Evolutionary conservation across 768 basidiomycete species (phyloP).

Genomic region (Suillus discolor): DNA sequence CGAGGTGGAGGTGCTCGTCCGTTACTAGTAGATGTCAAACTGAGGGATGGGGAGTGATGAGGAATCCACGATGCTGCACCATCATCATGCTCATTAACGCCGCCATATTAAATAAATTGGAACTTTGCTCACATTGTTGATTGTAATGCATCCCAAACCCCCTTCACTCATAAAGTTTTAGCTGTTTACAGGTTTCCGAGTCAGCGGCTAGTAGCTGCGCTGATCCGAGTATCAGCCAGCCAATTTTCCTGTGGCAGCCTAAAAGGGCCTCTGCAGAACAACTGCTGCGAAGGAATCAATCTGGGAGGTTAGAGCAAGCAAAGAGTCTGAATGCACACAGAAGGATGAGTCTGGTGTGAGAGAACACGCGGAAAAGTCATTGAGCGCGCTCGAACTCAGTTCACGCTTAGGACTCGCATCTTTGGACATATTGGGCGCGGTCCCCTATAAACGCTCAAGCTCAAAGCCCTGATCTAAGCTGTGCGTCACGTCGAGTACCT

Average conservation of each 20-base stretch:
- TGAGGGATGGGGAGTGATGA: slow-evolving; percentile 24
- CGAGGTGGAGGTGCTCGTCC: slow-evolving; percentile 16
- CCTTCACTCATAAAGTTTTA: not conserved
- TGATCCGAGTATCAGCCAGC: not conserved
- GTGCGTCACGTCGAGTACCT: not conserved
- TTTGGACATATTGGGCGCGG: not conserved
- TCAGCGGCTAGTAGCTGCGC: not conserved
- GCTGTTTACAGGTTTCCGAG: not conserved
- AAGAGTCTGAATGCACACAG: too few species aligned
- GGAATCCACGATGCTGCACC: slow-evolving; percentile 22
- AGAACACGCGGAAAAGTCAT: slow-evolving; percentile 7
- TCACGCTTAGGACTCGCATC: slow-evolving; percentile 3
- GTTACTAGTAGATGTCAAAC: slow-evolving; percentile 13
- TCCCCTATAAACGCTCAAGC: slow-evolving; percentile 3
- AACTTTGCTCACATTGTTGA: slow-evolving; percentile 26
- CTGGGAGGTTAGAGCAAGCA: not conserved
- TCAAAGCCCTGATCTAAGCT: not conserved
- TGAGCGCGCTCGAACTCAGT: not conserved
- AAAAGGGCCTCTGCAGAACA: too few species aligned
- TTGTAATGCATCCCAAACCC: slow-evolving; percentile 31
- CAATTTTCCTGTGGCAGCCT: not conserved
- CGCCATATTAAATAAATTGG: not conserved
- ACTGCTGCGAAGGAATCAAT: not conserved
- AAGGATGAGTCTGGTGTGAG: not conserved
- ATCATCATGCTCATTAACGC: not conserved